Conservation (phyloP, 2,329 filamentous ascomycete species). For the Penicillium hordei region DNA sequence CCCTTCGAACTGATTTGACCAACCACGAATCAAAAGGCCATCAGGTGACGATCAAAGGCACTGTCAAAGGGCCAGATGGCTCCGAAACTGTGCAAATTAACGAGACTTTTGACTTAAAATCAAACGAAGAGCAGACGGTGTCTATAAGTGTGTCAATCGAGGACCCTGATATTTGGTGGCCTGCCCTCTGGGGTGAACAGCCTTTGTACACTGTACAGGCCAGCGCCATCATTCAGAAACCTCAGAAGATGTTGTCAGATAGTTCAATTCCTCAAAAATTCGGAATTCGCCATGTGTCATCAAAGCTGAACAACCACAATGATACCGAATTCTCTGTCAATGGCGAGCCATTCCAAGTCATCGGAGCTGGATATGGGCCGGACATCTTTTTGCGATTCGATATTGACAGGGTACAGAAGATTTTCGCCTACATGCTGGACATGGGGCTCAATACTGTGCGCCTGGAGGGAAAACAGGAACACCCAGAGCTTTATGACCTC, state of each 20-base stretch:
- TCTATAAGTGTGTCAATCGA: slow-evolving; percentile 40
- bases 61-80: slow-evolving; percentile 19
- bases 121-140: slow-evolving; percentile 43
- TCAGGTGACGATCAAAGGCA: slow-evolving; percentile 24
- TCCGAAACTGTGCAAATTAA: slow-evolving; percentile 26
- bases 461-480: slow-evolving; percentile 65
- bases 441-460: slow-evolving; percentile 64
- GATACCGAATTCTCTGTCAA: slow-evolving; percentile 60
- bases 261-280: slow-evolving; percentile 42
- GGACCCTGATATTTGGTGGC: slow-evolving; percentile 61
- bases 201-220: slow-evolving; percentile 50
- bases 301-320: slow-evolving; percentile 52
- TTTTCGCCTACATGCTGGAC: slow-evolving; percentile 57
- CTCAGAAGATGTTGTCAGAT: slow-evolving; percentile 32
- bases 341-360: slow-evolving; percentile 57
- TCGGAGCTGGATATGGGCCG: slow-evolving; percentile 60
- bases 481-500: slow-evolving; percentile 59
- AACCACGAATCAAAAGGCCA: slow-evolving; percentile 31
- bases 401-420: slow-evolving; percentile 46
- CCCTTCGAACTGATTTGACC: slow-evolving; percentile 39
- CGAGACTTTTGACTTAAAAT: slow-evolving; percentile 38
- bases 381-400: slow-evolving; percentile 64
- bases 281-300: slow-evolving; percentile 57
- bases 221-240: slow-evolving; percentile 25
- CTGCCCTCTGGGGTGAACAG: slow-evolving; percentile 59